Evolutionary conservation across 306 rosid species (phyloP), one percentile per base, ranked within the genome.

Genomic region (Myrica gale): DNA sequence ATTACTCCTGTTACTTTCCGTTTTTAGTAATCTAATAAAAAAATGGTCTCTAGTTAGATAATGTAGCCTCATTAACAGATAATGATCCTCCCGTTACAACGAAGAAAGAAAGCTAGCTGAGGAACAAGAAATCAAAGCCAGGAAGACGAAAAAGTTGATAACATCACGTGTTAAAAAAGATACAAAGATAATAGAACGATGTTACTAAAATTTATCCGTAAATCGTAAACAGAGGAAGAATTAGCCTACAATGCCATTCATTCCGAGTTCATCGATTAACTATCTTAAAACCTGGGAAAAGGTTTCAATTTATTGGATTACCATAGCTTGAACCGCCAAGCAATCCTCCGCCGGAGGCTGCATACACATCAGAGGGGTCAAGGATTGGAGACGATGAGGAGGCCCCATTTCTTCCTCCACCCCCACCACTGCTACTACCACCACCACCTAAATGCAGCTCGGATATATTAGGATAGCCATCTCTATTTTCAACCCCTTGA

Each of bases 391-490:
- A 83, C 5, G 98, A 89, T 2, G 91, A 82, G 0, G 95, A 80
- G 4, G 71, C 85, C 58, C 82, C 94, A 58, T 90, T 87, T 62
- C 91, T 80, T 8, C 88, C 86, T 7, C 86, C 79, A 0, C 81
- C 81, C 3, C 67, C 68, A 0, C 80, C 76, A 0, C 60, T 47
- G 0, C 74, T 71, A 2, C 73, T 78, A 2, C 82, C 57, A 0
- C 88, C 87, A 2, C 91, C 96, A 2, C 97, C 97, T 62, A 94
- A 84, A 87, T 91, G 92, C 83, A 91, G 72, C 61, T 91, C 93
- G 0, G 98, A 88, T 0, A 94, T 63, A 66, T 91, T 87, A 13
- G 95, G 97, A 82, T 87, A 91, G 7, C 65, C 77, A 19, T 91
- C 91, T 53, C 87, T 82, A 62, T 62, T 72, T 57, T 90, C 93